phyloP scores from a whole-genome alignment of 331 rosid genomes.

The Acacia pycnantha region DNA sequence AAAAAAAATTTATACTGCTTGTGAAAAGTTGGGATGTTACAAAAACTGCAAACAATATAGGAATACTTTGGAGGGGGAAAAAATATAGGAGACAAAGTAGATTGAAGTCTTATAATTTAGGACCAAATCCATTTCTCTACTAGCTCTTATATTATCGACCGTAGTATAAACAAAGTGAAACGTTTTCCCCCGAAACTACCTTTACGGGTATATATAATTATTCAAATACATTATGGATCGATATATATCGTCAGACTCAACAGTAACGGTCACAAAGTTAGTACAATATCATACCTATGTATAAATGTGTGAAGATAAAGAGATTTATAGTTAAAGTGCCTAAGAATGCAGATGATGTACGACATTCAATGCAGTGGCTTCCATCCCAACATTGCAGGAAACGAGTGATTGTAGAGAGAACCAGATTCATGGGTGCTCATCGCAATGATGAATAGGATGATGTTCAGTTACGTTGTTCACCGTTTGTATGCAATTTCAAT shows the following conservation, averaged over 20 bases:
- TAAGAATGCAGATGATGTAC: neutral
- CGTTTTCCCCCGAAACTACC: neutral
- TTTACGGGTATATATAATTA: neutral
- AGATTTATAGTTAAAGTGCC: neutral
- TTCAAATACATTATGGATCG: neutral
- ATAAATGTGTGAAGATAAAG: neutral
- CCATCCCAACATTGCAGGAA: neutral
- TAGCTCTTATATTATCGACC: accelerated
- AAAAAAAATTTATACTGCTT: too few relatives aligned
- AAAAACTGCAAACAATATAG: too few relatives aligned
- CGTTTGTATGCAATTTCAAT: too few relatives aligned
- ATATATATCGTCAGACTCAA: neutral
- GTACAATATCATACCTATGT: neutral
- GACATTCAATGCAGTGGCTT: neutral
- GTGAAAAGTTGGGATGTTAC: too few relatives aligned
- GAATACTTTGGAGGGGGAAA: too few relatives aligned
- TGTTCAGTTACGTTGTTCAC: too few relatives aligned
- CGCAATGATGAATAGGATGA: too few relatives aligned
- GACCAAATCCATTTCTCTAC: too few relatives aligned
- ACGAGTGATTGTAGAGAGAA: neutral
- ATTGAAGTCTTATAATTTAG: too few relatives aligned
- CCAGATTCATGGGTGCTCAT: too few relatives aligned
- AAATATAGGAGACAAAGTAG: too few relatives aligned
- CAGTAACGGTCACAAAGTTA: neutral
- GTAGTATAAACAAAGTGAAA: too few relatives aligned